These are phyloP conservation scores for Colletotrichum sp. DNA, from an alignment of 2,329 filamentous ascomycete species.

Conservation along the genomic window DNA sequence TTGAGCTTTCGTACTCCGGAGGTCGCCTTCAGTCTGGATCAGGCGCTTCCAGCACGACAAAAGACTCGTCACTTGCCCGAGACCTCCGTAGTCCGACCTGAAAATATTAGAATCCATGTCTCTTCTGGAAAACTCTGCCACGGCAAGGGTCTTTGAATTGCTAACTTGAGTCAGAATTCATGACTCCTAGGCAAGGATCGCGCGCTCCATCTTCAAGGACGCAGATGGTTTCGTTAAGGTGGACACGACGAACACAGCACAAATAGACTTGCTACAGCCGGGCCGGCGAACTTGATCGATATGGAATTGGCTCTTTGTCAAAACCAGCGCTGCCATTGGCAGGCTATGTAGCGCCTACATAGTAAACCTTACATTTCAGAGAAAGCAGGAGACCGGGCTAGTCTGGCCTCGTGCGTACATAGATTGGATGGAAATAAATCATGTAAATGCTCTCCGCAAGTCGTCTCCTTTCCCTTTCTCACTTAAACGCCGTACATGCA, in stretches of 20 bases:
- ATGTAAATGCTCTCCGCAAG: not conserved
- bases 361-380: not conserved
- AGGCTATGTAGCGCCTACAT: not conserved
- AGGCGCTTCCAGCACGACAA: no score
- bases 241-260: not conserved
- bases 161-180: not conserved
- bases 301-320: not conserved
- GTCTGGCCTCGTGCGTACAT: not conserved
- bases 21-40: no score
- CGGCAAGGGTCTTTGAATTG: not conserved
- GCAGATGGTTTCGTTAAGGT: not conserved
- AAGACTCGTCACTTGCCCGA: not conserved
- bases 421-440: not conserved
- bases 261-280: not conserved
- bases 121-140: not conserved
- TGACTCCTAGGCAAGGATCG: not conserved
- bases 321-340: not conserved
- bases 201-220: not conserved
- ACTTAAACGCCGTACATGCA: conserved; percentile 13
- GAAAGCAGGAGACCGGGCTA: not conserved
- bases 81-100: not conserved
- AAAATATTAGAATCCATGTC: not conserved
- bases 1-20: not conserved
- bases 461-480: not conserved
- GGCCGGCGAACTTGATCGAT: not conserved